phyloP scores from a whole-genome alignment of 257 asterid genomes.

The Ophiorrhiza pumila region DNA sequence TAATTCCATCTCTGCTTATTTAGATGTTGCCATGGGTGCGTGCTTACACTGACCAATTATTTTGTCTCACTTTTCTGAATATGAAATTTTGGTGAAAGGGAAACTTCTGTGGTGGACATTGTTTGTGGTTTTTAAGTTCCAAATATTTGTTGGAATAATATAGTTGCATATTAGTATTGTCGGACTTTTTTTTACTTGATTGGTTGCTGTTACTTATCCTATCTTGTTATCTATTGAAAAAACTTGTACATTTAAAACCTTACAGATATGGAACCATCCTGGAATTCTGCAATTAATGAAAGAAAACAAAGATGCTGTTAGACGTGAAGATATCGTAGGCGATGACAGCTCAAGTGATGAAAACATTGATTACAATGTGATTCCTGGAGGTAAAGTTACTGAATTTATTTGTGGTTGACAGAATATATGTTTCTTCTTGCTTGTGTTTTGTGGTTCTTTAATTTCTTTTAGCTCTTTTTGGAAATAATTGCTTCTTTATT shows the following conservation, averaged over 20 bases:
- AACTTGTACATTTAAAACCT: background rate
- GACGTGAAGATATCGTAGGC: slow-evolving; percentile 65
- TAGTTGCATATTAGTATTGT: slow-evolving; percentile 4
- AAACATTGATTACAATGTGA: slow-evolving; percentile 59
- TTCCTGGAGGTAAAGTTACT: slow-evolving; percentile 67
- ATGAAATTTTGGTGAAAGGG: background rate
- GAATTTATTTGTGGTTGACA: background rate
- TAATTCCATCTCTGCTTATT: slow-evolving; percentile 21
- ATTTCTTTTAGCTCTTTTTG: background rate
- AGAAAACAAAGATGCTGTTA: slow-evolving; percentile 61
- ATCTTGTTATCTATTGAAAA: background rate
- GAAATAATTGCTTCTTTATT: background rate
- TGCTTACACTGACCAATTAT: background rate
- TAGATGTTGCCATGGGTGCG: background rate
- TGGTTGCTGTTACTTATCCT: background rate
- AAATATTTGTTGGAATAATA: background rate
- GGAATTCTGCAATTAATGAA: slow-evolving; percentile 85
- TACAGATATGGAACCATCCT: slow-evolving; percentile 99
- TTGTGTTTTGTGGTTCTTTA: background rate
- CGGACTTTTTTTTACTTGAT: background rate
- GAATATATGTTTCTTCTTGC: slow-evolving; percentile 6
- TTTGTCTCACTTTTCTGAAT: background rate
- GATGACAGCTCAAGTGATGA: slow-evolving; percentile 91
- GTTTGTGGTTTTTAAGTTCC: background rate
- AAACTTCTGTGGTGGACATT: background rate